Evolutionary conservation across 1,284 basidiomycete species (phyloP), one percentile per base, ranked within the genome.

Genomic region (Moniliella sp.): DNA sequence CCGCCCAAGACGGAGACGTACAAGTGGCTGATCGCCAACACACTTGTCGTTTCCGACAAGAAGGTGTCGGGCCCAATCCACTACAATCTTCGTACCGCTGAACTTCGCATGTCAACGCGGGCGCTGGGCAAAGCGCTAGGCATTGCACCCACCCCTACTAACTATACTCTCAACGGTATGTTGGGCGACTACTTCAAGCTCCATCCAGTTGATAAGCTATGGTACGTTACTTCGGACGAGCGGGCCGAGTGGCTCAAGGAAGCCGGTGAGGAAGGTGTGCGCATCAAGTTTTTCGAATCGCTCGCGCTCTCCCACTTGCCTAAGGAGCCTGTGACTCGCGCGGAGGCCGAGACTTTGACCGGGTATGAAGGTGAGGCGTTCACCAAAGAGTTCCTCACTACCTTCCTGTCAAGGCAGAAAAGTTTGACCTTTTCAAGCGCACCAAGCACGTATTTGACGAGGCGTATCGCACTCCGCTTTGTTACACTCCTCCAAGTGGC

Each of bases 1-100:
- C 18, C 28, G 3, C n/a, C n/a, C n/a, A n/a, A n/a, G n/a, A n/a
- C n/a, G n/a, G n/a, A n/a, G n/a, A 18, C 19, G 5, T 15, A 46
- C 29, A 36, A 40, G 2, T 50, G 55, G 19, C 45, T 59, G 19
- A 49, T 59, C 8, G 47, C 48, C 25, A 59, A 59, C 36, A 54
- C 56, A 2, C 38, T 59, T 18, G 44, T 57, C 17, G 41, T 46
- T 0, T 46, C 45, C 10, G 56, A 59, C 34, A 59, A 59, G 30
- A 59, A 59, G 33, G 56, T 54, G 3, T 46, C 41, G 2, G 56
- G 52, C 0, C 52, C 56, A 0, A 45, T 53, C n/a, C 53, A 57
- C 25, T 59, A 57, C 39, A 59, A 59, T 29, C 37, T 59, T 5
- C 46, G 56, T 12, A 53, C 56, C 9, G 53, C 47, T 5, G 56